These are phyloP conservation scores for Tetracentron sinense DNA, from an alignment of 164 flowering plant species.

Conservation along the genomic window DNA sequence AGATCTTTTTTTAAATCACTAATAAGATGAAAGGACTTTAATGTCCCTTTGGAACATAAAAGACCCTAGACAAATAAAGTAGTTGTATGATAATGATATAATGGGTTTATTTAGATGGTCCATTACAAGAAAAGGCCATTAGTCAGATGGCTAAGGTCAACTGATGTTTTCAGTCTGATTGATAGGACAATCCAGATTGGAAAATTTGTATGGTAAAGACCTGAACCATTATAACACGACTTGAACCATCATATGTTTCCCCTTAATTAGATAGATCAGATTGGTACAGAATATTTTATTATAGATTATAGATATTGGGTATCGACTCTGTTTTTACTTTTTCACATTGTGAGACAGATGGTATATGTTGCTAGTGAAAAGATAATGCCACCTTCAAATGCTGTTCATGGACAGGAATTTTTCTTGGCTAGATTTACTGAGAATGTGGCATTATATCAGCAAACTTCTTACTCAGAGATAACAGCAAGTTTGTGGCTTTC, in stretches of 20 bases:
- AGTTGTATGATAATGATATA: no score
- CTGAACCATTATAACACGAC: not conserved
- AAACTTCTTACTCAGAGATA: constrained; percentile 72
- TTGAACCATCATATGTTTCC: not conserved
- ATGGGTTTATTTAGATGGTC: no score
- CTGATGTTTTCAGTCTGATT: no score
- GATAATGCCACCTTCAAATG: not conserved
- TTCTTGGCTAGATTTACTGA: constrained; percentile 56
- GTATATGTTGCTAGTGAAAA: not conserved
- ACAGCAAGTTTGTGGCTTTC: constrained; percentile 95
- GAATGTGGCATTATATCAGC: constrained; percentile 57
- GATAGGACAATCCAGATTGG: not conserved
- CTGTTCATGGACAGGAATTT: constrained; percentile 45
- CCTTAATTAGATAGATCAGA: not conserved
- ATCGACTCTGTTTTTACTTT: not conserved
- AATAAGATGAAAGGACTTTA: no score
- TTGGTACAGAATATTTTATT: not conserved
- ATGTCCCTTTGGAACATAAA: no score
- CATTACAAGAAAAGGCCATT: no score
- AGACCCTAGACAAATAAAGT: no score
- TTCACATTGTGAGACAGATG: not conserved
- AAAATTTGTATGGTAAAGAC: not conserved
- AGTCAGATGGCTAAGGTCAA: no score
- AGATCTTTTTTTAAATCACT: no score
- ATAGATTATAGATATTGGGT: not conserved